Evolutionary conservation across 495 filamentous ascomycete genomes (phyloP), one percentile per base, ranked within the genome.

Genomic region (Amniculicola lignicola): DNA sequence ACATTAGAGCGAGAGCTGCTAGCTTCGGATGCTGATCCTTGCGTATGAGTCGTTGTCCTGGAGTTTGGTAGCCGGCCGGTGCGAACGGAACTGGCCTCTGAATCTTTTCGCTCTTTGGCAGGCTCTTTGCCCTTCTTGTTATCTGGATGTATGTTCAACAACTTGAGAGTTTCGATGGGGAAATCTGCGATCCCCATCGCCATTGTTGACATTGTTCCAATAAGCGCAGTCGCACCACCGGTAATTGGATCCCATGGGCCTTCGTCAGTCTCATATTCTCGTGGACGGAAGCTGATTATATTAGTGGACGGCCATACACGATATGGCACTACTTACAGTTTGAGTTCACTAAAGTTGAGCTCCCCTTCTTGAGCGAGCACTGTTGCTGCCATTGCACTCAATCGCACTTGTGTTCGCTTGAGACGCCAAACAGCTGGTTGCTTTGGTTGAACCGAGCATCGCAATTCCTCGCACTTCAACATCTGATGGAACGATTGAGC

Each of bases 161-260:
- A 69, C 48, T 71, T 74, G 9, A 79, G 45, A 6, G 95, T 79
- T 14, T 86, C 86, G 12, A 79, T 74, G 0, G 92, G 91, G 19
- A 96, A 80, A 59, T 94, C 89, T 3, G 86, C 87, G 25, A 91
- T 73, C 0, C 89, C 90, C 77, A 92, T 87, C 63, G 86, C 77
- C 42, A 97, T 79, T 53, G 77, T 84, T 14, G 82, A 77, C 29
- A 89, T 74, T 6, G 89, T 87, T 4, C 89, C 89, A 12, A 92
- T 72, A 2, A 96, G 68, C 0, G 89, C 86, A 15, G 83, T 81
- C 1, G 88, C 82, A n/a, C 62, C 70, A 29, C 71, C 71, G 4
- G 69, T 63, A 49, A 74, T 65, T 0, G 71, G 71, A 57, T 74
- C 71, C 61, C 61, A 68, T 9, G 71, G 71, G n/a, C 70, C 71